Percentiles rank a stretch among this genome's conserved stretches.
phyloP scores from a whole-genome alignment of 768 basidiomycete species.

The Psilocybe azurescens region DNA sequence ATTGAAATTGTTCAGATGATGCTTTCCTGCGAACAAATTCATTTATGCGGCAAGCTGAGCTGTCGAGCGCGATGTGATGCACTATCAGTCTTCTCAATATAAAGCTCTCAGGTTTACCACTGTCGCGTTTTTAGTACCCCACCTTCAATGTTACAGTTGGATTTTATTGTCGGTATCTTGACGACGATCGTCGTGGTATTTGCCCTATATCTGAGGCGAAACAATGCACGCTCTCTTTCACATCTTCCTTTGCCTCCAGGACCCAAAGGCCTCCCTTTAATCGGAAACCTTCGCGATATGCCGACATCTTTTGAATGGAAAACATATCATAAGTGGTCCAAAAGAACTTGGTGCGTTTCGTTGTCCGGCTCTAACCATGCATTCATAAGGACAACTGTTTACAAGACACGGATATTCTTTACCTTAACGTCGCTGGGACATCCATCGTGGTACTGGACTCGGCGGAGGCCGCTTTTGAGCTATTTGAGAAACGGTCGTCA shows the following conservation, averaged over 20 bases:
- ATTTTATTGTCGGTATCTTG: too few relatives aligned
- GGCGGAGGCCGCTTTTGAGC: neutral
- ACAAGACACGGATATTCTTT: neutral
- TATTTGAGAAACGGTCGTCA: neutral
- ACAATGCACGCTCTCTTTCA: constrained; percentile 9
- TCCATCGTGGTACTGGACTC: too few relatives aligned
- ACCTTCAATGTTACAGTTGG: too few relatives aligned
- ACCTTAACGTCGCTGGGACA: neutral
- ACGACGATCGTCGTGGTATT: too few relatives aligned
- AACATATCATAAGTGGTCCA: neutral
- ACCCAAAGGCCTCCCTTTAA: constrained; percentile 1
- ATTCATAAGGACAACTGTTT: neutral
- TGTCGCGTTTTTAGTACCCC: too few relatives aligned
- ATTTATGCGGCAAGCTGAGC: too few relatives aligned
- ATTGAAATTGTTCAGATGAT: too few relatives aligned
- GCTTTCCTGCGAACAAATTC: too few relatives aligned
- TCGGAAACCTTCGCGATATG: constrained; percentile 2
- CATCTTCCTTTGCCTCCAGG: constrained; percentile 11
- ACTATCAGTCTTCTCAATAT: too few relatives aligned
- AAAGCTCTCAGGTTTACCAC: too few relatives aligned
- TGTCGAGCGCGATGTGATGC: too few relatives aligned
- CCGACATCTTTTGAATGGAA: neutral
- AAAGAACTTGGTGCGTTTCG: neutral
- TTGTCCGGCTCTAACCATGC: neutral
- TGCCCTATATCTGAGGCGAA: too few relatives aligned